Conservation (phyloP, 1,284 basidiomycete species). For the Anthracocystis walkeri region DNA sequence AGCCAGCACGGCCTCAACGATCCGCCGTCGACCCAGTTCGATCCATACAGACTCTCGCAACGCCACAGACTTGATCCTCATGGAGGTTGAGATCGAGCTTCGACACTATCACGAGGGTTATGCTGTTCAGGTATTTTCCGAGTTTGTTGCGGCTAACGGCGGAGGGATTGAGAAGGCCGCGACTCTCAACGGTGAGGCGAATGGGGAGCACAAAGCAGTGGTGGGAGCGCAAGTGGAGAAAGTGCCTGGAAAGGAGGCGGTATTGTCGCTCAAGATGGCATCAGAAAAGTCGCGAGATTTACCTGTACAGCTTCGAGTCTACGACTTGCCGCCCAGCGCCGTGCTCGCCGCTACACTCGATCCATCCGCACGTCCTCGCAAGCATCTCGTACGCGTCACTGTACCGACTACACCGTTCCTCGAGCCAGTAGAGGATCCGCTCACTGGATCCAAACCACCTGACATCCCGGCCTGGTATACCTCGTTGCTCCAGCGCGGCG, state of each 20-base stretch:
- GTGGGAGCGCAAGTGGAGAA: not conserved
- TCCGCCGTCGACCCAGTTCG: conserved; percentile 44
- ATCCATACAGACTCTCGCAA: conserved; percentile 47
- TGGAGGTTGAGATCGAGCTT: conserved; percentile 66
- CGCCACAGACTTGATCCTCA: conserved; percentile 49
- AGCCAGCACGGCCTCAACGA: conserved; percentile 30
- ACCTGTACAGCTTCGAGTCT: conserved; percentile 54
- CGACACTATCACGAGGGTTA: conserved; percentile 66
- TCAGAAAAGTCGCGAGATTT: conserved; percentile 39
- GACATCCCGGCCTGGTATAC: conserved; percentile 53
- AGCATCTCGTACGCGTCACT: conserved; percentile 61
- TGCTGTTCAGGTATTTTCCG: conserved; percentile 58
- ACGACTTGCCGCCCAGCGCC: conserved; percentile 65
- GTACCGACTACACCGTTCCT: conserved; percentile 53
- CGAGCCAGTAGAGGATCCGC: conserved; percentile 45
- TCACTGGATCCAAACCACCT: conserved; percentile 40
- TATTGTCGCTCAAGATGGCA: conserved; percentile 32
- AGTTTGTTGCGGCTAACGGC: conserved; percentile 6
- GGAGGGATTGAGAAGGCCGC: conserved; percentile 7
- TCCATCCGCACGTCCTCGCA: conserved; percentile 58
- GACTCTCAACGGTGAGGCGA: conserved; percentile 7
- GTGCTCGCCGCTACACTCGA: conserved; percentile 66
- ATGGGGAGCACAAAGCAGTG: conserved; percentile 7
- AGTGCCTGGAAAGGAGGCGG: not conserved
- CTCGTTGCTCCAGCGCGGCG: conserved; percentile 44